phyloP scores from a whole-genome alignment of 2,329 filamentous ascomycete species.

The Pseudocercospora fuligena region DNA sequence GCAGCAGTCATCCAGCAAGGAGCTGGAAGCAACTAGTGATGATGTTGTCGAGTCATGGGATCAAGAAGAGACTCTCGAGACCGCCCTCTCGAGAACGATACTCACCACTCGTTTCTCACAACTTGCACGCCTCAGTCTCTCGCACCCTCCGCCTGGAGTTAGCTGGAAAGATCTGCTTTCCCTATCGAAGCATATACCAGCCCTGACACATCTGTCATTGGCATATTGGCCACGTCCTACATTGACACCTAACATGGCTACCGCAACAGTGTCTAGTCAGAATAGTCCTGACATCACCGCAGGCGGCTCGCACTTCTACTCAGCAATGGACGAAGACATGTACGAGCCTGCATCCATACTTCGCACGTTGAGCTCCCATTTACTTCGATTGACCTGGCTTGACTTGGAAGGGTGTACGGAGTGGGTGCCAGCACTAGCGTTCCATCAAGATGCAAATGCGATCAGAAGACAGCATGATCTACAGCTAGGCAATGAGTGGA shows the following conservation, averaged over 20 bases:
- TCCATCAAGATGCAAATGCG: background rate
- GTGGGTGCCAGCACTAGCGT: conserved; percentile 59
- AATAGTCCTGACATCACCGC: conserved; percentile 51
- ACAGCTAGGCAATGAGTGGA: background rate
- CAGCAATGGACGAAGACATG: conserved; percentile 59
- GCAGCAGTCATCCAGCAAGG: background rate
- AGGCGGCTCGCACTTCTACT: conserved; percentile 59
- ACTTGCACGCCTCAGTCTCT: conserved; percentile 63
- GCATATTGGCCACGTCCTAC: conserved; percentile 66
- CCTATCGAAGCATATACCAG: conserved; percentile 58
- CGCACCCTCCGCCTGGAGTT: conserved; percentile 54
- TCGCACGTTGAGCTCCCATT: conserved; percentile 58
- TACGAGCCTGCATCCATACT: conserved; percentile 62
- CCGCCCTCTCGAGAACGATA: conserved; percentile 33
- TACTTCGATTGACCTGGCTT: conserved; percentile 65
- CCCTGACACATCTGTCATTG: conserved; percentile 65
- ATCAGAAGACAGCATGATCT: background rate
- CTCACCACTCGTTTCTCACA: conserved; percentile 52
- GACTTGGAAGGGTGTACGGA: conserved; percentile 64
- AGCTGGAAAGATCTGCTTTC: conserved; percentile 62
- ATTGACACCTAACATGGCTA: conserved; percentile 59
- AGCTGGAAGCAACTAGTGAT: background rate
- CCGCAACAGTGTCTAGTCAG: conserved; percentile 49
- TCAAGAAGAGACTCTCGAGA: conserved; percentile 41
- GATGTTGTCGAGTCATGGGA: conserved; percentile 54